Evolutionary conservation across 805 yeast species (phyloP), one percentile per base, ranked within the genome.

Genomic region (Ogataea saltuana): DNA sequence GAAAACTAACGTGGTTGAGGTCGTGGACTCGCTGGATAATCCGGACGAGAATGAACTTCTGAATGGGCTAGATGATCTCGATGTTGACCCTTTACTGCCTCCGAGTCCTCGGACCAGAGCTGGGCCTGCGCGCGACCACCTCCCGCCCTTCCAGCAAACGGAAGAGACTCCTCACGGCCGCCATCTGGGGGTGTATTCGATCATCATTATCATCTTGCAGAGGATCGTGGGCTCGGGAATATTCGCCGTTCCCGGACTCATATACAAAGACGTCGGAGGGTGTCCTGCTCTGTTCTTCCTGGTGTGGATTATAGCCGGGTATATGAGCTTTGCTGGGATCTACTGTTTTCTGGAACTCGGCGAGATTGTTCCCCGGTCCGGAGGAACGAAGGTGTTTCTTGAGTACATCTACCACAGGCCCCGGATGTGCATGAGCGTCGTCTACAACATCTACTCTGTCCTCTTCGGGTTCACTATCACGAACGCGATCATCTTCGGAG

Each of bases 201-300:
- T 87, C 0, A 71, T 81, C 30, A 72, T 82, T 33, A 63, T 83
- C 45, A 81, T 83, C 53, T 71, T 85, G 6, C 78, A 87, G 12
- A 67, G 90, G 46, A 85, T 85, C 31, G 67, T 85, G 10, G 93
- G 95, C 0, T 81, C 89, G 0, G 93, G 93, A 0, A 84, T 85
- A 7, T 82, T 85, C 66, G 83, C 89, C 6, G 77, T 82, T 1
- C 83, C 90, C 0, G 75, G 85, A 15, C 76, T 82, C 19, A 76
- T 85, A 22, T 82, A 77, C 54, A 73, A 72, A 33, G 84, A 82
- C 50, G 77, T 80, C 53, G 90, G 90, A 19, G 82, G 87, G 11
- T 81, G 85, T 8, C 78, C 82, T 2, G 63, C 71, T 16, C 54
- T 83, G 25, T 85, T 83, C 58, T 74, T 83, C 35, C 45, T 68